phyloP scores from a whole-genome alignment of 23 red algal species.

The Gracilariopsis chorda region DNA sequence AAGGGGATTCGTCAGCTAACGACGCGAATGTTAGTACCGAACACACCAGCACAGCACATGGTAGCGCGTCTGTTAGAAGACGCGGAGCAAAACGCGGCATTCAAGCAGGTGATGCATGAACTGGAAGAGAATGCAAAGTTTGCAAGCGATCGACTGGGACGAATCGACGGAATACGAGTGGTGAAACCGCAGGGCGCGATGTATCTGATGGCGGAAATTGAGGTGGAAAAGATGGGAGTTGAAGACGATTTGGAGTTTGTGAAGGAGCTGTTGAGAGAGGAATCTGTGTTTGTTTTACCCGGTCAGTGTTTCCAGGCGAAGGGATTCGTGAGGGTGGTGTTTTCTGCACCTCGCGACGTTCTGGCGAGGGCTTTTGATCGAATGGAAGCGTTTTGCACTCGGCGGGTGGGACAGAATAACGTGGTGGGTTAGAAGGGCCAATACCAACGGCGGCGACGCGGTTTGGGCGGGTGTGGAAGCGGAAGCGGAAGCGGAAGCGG shows the following conservation, averaged over 20 bases:
- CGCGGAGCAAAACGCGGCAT: not conserved
- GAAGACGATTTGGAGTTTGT: conserved; percentile 79
- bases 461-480: not conserved
- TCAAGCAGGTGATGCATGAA: conserved; percentile 58
- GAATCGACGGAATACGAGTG: conserved; percentile 36
- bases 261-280: conserved; percentile 65
- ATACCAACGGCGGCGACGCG: not conserved
- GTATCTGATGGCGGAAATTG: conserved; percentile 91
- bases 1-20: conserved; percentile 75
- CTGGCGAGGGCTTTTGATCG: conserved; percentile 76
- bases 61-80: conserved; percentile 63
- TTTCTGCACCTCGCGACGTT: conserved; percentile 56
- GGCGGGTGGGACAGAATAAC: not conserved
- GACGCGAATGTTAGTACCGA: conserved; percentile 90
- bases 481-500: not conserved
- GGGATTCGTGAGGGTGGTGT: conserved; percentile 85
- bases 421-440: conserved; percentile 8
- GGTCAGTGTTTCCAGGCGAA: conserved; percentile 89
- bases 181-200: conserved; percentile 80
- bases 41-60: conserved; percentile 73
- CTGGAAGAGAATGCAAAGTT: conserved; percentile 76
- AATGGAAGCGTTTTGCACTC: conserved; percentile 77
- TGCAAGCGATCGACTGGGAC: not conserved
- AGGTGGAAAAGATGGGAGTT: conserved; percentile 46
- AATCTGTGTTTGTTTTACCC: conserved; percentile 91